Percentiles rank a stretch among this genome's conserved stretches.
Evolutionary conservation across 495 filamentous ascomycete genomes (phyloP).

Genomic region (Xylaria flabelliformis): DNA sequence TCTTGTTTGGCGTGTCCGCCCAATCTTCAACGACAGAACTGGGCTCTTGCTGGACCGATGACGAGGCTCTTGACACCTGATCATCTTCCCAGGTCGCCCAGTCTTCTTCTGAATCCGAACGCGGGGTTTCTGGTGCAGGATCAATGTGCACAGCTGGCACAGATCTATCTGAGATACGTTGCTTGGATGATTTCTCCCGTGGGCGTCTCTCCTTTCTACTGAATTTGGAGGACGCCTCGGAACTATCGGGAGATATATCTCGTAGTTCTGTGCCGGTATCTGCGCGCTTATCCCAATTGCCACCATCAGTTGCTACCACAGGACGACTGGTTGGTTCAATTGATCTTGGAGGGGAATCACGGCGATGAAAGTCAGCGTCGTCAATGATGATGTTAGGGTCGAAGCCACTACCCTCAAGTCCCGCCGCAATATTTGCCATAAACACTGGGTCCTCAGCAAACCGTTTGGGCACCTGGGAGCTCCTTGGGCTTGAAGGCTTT

Average conservation of each 20-base stretch:
- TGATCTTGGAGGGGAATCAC: constrained; percentile 69
- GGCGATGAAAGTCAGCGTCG: constrained; percentile 65
- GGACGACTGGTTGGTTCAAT: constrained; percentile 51
- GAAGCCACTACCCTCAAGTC: constrained; percentile 70
- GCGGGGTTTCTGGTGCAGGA: constrained; percentile 15
- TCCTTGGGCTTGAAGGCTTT: constrained; percentile 45
- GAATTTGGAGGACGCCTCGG: constrained; percentile 25
- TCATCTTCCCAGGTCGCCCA: constrained; percentile 31
- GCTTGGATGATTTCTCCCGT: constrained; percentile 25
- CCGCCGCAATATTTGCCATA: constrained; percentile 72
- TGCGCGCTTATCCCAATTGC: not conserved
- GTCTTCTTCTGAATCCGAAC: constrained; percentile 30
- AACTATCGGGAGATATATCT: constrained; percentile 30
- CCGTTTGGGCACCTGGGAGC: constrained; percentile 52
- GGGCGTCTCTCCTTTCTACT: constrained; percentile 29
- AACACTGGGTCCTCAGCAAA: constrained; percentile 71
- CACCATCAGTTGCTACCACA: not conserved
- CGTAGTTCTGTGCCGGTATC: constrained; percentile 30
- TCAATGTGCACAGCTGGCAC: constrained; percentile 8
- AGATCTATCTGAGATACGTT: constrained; percentile 17
- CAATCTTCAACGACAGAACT: constrained; percentile 27
- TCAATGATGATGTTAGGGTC: constrained; percentile 74
- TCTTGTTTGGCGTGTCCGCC: constrained; percentile 31
- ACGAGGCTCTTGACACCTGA: constrained; percentile 28
- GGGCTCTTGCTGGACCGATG: constrained; percentile 6